Evolutionary conservation across 2,329 filamentous ascomycete genomes (phyloP), one percentile per base, ranked within the genome.

Genomic region (Neofusicoccum ribis): DNA sequence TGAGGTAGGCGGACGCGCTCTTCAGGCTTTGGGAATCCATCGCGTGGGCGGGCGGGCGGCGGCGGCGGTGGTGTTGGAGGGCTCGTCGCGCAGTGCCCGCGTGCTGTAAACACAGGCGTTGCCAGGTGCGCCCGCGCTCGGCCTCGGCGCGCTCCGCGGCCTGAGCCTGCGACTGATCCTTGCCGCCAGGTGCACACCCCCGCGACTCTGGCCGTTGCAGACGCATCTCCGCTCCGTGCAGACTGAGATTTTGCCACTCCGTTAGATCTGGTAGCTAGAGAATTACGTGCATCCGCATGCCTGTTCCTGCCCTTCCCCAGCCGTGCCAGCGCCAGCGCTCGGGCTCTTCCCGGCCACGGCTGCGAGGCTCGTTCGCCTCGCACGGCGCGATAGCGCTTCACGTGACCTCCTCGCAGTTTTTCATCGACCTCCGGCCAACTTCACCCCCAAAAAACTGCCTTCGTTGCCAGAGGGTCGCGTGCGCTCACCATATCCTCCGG

Each of bases 1-100:
- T 89, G 68, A 89, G 81, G 73, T 89, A 89, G 6, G 81, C 82
- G 36, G 87, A 87, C 27, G 87, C 87, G 49, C 85, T 85, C 68
- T 86, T 82, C 66, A 89, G 77, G 72, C 84, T 87, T 66, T 81
- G 79, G 68, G 81, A 74, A 68, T 83, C 82, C 63, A 65, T 65
- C 44, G 31, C n/a, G 5, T 31, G 3, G 39, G 23, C 14, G 54
- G 31, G 20, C 20, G 20, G 14, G n/a, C 12, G 58, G 43, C 15
- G 52, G 12, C 31, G 39, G 27, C 15, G 54, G 31, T 34, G 56
- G 56, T 60, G 56, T 60, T 47, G 9, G 27, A 5, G 31, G 14
- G 49, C 36, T 7, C 3, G 23, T 23, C 23, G 23, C 23, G 20
- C 31, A 14, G 17, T 9, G 14, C 34, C 20, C 39, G 37, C 43